Evolutionary conservation across 305 asterid species (phyloP).

Genomic region (Rubia peregrina): DNA sequence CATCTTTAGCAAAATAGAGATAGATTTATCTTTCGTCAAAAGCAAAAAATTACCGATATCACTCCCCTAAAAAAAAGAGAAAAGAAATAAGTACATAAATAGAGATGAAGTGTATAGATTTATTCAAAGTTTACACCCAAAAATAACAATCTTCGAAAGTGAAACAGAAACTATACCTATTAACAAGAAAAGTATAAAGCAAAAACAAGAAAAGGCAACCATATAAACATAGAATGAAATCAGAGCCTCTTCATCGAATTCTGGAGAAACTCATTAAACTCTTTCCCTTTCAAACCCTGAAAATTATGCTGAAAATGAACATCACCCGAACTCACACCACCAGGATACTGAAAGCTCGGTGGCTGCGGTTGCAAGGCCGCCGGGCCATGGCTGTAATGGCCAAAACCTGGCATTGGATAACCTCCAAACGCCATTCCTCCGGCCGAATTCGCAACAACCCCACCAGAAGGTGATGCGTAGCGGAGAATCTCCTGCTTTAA

Average conservation of each 20-base stretch:
- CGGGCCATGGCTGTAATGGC: not conserved
- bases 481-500: slow-evolving; percentile 3
- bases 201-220: not conserved
- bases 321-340: not conserved
- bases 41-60: too few relatives aligned
- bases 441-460: not conserved
- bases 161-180: not conserved
- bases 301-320: not conserved
- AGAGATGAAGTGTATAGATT: not conserved
- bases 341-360: not conserved
- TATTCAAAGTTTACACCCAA: not conserved
- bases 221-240: not conserved
- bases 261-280: not conserved
- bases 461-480: not conserved
- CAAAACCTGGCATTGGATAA: not conserved
- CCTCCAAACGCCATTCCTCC: not conserved
- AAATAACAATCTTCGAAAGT: not conserved
- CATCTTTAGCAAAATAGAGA: too few relatives aligned
- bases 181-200: not conserved
- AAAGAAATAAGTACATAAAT: too few relatives aligned
- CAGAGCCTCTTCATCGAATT: not conserved
- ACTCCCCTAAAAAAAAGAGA: too few relatives aligned
- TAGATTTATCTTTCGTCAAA: too few relatives aligned
- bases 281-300: not conserved
- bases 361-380: not conserved